Evolutionary conservation across 345 rosid species (phyloP).

Genomic region (Dimocarpus longan): DNA sequence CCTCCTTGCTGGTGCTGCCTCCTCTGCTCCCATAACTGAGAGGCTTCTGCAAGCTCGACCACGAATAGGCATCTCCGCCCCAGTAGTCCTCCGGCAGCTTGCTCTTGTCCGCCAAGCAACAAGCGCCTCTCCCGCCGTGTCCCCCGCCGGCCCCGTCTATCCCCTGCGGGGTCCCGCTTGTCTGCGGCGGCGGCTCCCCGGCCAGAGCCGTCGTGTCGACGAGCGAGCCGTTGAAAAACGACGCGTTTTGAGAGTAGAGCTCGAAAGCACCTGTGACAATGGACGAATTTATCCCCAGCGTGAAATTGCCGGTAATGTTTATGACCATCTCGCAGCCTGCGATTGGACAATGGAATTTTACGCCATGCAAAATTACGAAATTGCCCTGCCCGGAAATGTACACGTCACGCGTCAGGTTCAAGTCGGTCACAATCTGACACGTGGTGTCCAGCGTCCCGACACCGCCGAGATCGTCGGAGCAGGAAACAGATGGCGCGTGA

Average conservation of each 20-base stretch:
- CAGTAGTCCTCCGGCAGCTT: conserved; percentile 94
- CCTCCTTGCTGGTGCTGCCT: conserved; percentile 80
- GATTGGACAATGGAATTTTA: conserved; percentile 64
- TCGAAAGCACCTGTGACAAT: conserved; percentile 72
- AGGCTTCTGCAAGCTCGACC: conserved; percentile 80
- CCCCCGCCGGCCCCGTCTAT: conserved; percentile 95
- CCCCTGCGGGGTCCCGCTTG: conserved; percentile 95
- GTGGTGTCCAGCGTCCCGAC: conserved; percentile 80
- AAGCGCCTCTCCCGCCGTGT: conserved; percentile 97
- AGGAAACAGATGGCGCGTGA: conserved; percentile 85
- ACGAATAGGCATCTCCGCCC: conserved; percentile 99
- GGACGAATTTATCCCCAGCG: conserved; percentile 63
- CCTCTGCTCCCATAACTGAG: conserved; percentile 90
- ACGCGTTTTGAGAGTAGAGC: conserved; percentile 68
- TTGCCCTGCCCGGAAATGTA: conserved; percentile 87
- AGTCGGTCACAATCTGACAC: conserved; percentile 81
- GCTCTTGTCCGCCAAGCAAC: conserved; percentile 61
- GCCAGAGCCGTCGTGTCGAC: conserved; percentile 87
- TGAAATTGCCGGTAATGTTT: conserved; percentile 79
- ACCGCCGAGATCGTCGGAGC: conserved; percentile 90
- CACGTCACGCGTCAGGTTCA: conserved; percentile 80
- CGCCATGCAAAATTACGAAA: conserved; percentile 70
- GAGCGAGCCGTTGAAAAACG: conserved; percentile 58
- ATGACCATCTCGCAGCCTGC: conserved; percentile 73
- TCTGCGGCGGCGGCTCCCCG: conserved; percentile 86